phyloP scores from a whole-genome alignment of 1,284 basidiomycete species.

The Ceratobasidium sp. region DNA sequence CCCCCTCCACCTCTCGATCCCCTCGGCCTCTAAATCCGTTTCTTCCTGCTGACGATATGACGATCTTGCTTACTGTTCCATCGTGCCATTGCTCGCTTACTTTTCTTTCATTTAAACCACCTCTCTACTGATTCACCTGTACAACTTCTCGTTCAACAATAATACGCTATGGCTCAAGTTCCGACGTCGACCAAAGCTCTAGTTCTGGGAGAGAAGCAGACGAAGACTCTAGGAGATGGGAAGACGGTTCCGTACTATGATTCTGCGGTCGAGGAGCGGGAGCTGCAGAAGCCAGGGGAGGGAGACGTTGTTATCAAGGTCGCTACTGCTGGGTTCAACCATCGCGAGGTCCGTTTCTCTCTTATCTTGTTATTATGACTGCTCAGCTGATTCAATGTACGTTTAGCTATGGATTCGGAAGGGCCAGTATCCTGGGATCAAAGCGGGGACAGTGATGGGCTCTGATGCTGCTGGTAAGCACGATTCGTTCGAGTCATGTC shows the following conservation, averaged over 20 bases:
- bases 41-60: background rate
- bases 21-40: background rate
- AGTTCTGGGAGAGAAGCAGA: slow-evolving; percentile 57
- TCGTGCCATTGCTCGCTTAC: background rate
- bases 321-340: slow-evolving; percentile 81
- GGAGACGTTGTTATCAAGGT: slow-evolving; percentile 77
- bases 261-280: slow-evolving; percentile 64
- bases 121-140: no score
- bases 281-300: slow-evolving; percentile 64
- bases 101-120: background rate
- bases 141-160: no score
- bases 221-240: slow-evolving; percentile 54
- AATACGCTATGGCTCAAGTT: slow-evolving; percentile 19
- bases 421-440: slow-evolving; percentile 77
- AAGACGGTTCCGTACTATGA: slow-evolving; percentile 65
- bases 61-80: slow-evolving; percentile 7
- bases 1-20: no score
- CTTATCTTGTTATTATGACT: background rate
- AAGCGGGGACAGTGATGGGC: slow-evolving; percentile 72
- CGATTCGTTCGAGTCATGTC: background rate
- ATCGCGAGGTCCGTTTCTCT: slow-evolving; percentile 72
- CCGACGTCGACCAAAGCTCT: slow-evolving; percentile 58
- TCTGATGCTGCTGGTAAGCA: slow-evolving; percentile 78
- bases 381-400: background rate
- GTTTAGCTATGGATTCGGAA: slow-evolving; percentile 78